Conservation (phyloP, 202 grass and related monocot species). For the Elaeis oleifera region DNA sequence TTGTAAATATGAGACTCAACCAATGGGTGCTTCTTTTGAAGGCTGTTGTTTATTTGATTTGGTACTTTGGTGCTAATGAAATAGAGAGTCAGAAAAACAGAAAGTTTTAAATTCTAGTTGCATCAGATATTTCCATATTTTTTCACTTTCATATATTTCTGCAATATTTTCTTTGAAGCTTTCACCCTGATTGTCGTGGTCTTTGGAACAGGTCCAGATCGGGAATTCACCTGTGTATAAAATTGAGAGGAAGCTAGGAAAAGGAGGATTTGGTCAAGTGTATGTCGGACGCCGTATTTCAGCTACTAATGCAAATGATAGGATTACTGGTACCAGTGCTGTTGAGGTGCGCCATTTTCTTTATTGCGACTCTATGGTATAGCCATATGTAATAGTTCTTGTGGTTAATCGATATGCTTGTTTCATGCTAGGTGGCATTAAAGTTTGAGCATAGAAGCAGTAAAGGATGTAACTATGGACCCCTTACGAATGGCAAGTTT, state of each 20-base stretch:
- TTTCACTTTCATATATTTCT: neutral
- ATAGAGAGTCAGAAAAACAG: no score
- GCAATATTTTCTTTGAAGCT: slow-evolving; percentile 8
- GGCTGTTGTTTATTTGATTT: no score
- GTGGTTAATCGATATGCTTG: neutral
- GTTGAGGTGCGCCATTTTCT: slow-evolving; percentile 50
- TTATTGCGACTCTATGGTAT: no score
- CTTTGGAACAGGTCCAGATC: slow-evolving; percentile 55
- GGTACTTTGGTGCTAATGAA: no score
- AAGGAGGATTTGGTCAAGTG: slow-evolving; percentile 99
- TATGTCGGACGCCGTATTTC: slow-evolving; percentile 80
- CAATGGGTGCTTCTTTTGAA: no score
- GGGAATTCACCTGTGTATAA: slow-evolving; percentile 81
- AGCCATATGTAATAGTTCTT: neutral
- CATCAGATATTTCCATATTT: no score
- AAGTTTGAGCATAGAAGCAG: slow-evolving; percentile 97
- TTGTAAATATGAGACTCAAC: no score
- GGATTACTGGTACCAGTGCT: slow-evolving; percentile 38
- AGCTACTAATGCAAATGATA: slow-evolving; percentile 26
- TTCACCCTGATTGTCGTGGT: slow-evolving; percentile 18
- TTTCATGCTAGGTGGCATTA: slow-evolving; percentile 59
- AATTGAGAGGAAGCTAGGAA: slow-evolving; percentile 79
- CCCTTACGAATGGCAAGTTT: slow-evolving; percentile 97
- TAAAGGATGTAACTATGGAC: slow-evolving; percentile 84
- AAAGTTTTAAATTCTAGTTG: no score